Percentiles rank a stretch among this genome's conserved stretches.
Evolutionary conservation across 306 rosid species (phyloP).

Genomic region (Inga leiocalycina): DNA sequence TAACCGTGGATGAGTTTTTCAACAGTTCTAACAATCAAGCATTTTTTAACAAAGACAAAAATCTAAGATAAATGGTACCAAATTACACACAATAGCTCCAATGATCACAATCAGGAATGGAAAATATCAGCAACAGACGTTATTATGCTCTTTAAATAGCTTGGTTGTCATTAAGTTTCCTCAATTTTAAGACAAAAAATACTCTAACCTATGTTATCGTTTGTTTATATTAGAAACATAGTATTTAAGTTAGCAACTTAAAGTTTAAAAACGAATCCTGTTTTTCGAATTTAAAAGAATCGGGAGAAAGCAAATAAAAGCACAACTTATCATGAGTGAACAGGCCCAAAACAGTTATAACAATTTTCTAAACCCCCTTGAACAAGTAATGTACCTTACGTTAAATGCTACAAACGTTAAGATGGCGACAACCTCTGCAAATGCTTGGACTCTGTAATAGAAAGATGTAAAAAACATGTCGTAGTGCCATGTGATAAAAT

Average conservation of each 20-base stretch:
- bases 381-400: constrained; percentile 68
- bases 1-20: neutral
- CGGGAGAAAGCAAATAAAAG: constrained; percentile 13
- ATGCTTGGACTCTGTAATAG: constrained; percentile 63
- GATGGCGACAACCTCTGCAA: constrained; percentile 95
- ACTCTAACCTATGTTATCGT: neutral
- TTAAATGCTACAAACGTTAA: constrained; percentile 77
- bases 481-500: constrained; percentile 23
- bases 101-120: constrained; percentile 6
- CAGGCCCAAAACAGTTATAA: neutral
- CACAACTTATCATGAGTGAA: neutral
- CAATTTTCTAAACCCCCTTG: constrained; percentile 2
- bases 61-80: constrained; percentile 2
- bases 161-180: constrained; percentile 2
- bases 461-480: constrained; percentile 30
- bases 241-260: neutral
- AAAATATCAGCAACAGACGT: constrained; percentile 1
- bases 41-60: neutral
- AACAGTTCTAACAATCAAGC: too few relatives aligned
- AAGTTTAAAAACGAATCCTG: constrained; percentile 8
- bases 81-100: constrained; percentile 14
- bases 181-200: constrained; percentile 15
- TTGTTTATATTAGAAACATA: constrained; percentile 4
- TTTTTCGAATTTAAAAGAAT: constrained; percentile 1
- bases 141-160: constrained; percentile 21